Percentiles rank a stretch among this genome's conserved stretches.
Evolutionary conservation across 78 protist species (phyloP).

Genomic region (Capsaspora owczarzaki): DNA sequence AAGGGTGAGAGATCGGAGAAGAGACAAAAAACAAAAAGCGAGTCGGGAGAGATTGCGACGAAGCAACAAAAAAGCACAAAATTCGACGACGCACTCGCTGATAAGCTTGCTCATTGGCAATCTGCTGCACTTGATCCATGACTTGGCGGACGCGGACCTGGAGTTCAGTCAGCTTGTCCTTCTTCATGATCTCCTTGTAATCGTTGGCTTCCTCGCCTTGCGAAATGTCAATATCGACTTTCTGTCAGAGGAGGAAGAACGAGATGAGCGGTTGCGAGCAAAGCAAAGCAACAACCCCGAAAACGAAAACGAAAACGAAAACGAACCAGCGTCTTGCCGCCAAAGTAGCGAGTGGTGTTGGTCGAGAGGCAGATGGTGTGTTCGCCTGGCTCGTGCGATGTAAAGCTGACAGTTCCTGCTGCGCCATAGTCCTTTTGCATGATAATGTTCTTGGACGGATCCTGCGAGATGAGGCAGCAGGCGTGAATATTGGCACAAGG

Average conservation of each 20-base stretch:
- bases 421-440: conserved; percentile 1
- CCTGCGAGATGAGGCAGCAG: neutral
- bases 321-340: neutral
- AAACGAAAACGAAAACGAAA: neutral
- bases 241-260: neutral
- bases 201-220: conserved; percentile 36
- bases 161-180: conserved; percentile 19
- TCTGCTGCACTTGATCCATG: conserved; percentile 2
- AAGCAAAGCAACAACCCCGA: neutral
- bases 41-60: neutral
- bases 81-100: conserved; percentile 26
- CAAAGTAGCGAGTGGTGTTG: conserved; percentile 8
- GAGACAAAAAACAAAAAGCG: no score
- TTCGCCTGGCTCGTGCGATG: conserved; percentile 31
- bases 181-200: conserved; percentile 18
- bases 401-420: conserved; percentile 11
- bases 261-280: neutral
- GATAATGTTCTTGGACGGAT: neutral
- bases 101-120: conserved; percentile 25
- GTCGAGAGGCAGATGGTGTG: conserved; percentile 24
- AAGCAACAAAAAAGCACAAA: neutral
- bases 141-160: conserved; percentile 28
- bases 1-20: neutral
- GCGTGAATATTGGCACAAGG: neutral
- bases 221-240: conserved; percentile 11